Conservation (phyloP, 2,329 filamentous ascomycete genomes). For the Penicillium rolfsii region DNA sequence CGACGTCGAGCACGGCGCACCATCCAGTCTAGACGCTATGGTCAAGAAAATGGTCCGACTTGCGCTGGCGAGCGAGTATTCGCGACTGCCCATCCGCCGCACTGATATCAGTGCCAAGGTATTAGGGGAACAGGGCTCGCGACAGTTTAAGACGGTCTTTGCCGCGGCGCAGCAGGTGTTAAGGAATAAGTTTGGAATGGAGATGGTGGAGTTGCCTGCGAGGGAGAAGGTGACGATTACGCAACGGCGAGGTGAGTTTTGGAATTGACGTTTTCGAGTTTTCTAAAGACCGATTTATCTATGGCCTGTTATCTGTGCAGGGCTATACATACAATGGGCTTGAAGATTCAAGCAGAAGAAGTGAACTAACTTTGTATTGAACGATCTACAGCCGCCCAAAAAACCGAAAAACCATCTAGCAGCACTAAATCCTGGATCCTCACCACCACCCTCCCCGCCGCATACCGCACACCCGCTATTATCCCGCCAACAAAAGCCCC, state of each 20-base stretch:
- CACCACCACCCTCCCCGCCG: constrained; percentile 68
- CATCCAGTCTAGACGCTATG: constrained; percentile 45
- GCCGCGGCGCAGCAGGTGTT: constrained; percentile 74
- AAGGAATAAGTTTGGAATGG: constrained; percentile 81
- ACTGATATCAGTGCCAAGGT: constrained; percentile 66
- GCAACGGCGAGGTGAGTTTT: constrained; percentile 70
- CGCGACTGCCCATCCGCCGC: constrained; percentile 60
- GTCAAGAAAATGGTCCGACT: constrained; percentile 66
- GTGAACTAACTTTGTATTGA: not conserved
- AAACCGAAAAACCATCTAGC: constrained; percentile 45
- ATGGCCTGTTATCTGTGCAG: too few species aligned
- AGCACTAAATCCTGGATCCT: constrained; percentile 76
- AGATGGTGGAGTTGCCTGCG: constrained; percentile 79
- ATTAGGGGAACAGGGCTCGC: constrained; percentile 67
- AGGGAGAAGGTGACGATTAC: constrained; percentile 80
- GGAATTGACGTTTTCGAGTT: too few species aligned
- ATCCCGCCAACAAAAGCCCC: constrained; percentile 69
- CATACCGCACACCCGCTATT: constrained; percentile 69
- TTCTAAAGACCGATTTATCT: too few species aligned
- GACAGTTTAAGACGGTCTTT: constrained; percentile 78
- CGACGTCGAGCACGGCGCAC: constrained; percentile 21
- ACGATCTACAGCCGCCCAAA: constrained; percentile 53
- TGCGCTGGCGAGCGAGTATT: constrained; percentile 63
- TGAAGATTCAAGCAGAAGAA: not conserved
- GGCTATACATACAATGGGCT: too few species aligned